Percentiles rank a stretch among this genome's conserved stretches.
Conservation (phyloP, 73 alveolate species). For the Paramecium primaurelia region DNA sequence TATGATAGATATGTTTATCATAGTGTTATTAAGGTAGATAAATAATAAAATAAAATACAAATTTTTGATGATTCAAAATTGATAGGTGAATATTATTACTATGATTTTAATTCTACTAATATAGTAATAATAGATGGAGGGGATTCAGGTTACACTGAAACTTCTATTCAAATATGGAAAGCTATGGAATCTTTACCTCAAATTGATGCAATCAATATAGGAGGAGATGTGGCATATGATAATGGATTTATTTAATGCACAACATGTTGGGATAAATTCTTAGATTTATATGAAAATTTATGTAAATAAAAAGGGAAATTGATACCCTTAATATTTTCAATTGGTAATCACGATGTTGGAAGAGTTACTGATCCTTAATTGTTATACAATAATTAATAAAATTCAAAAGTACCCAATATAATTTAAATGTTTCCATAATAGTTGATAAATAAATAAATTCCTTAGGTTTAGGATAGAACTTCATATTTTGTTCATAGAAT, state of each 20-base stretch:
- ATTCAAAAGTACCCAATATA: background rate
- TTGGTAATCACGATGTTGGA: constrained; percentile 38
- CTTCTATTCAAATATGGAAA: background rate
- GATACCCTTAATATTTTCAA: constrained; percentile 12
- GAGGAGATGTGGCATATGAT: constrained; percentile 46
- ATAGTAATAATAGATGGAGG: constrained; percentile 5
- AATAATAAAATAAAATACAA: background rate
- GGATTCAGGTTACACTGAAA: background rate
- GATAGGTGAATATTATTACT: background rate
- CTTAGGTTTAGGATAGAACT: background rate
- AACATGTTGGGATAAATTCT: constrained; percentile 28
- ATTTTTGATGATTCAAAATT: background rate
- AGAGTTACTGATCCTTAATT: background rate
- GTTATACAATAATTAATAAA: background rate
- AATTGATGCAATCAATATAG: constrained; percentile 2
- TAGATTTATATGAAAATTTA: background rate
- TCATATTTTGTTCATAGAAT: background rate
- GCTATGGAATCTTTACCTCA: background rate
- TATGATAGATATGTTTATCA: constrained; percentile 4
- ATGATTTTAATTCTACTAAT: background rate
- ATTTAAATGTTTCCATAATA: background rate
- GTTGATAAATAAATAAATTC: background rate
- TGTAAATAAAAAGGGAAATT: background rate
- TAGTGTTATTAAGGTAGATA: background rate
- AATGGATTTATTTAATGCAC: background rate